Percentiles rank a stretch among this genome's conserved stretches.
Conservation (phyloP, 495 filamentous ascomycete genomes). For the Xylaria cubensis region DNA sequence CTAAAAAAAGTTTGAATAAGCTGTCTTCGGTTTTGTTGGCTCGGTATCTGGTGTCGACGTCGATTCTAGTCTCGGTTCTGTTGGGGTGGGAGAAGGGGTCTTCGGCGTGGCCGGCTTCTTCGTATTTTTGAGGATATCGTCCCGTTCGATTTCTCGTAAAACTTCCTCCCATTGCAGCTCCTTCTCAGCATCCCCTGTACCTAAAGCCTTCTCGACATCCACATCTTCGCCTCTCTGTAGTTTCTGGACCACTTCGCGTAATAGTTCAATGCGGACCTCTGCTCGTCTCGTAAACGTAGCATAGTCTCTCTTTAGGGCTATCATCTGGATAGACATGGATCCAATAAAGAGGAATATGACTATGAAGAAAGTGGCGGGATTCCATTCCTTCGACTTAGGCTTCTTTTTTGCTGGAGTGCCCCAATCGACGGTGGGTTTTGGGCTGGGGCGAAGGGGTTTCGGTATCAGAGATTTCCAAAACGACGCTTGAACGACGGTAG, state of each 20-base stretch:
- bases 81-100: constrained; percentile 21
- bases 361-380: constrained; percentile 93
- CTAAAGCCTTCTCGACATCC: constrained; percentile 83
- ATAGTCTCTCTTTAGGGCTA: constrained; percentile 78
- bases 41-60: constrained; percentile 23
- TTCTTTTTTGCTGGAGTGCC: constrained; percentile 32
- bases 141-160: constrained; percentile 79
- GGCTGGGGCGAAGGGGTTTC: constrained; percentile 50
- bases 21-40: constrained; percentile 34
- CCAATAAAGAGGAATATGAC: constrained; percentile 90
- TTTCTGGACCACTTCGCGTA: constrained; percentile 83
- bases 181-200: constrained; percentile 75
- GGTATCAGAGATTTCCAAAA: constrained; percentile 75
- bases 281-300: constrained; percentile 72
- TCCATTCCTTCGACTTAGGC: constrained; percentile 74
- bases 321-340: constrained; percentile 91
- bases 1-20: constrained; percentile 51
- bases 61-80: constrained; percentile 27
- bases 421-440: constrained; percentile 28
- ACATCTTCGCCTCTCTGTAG: constrained; percentile 87
- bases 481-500: constrained; percentile 66
- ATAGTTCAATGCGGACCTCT: constrained; percentile 76
- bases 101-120: constrained; percentile 41
- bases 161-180: constrained; percentile 95
- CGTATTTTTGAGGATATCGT: constrained; percentile 68